Percentiles rank a stretch among this genome's conserved stretches.
Evolutionary conservation across 2,329 filamentous ascomycete genomes (phyloP).

Genomic region (Boeremia exigua): DNA sequence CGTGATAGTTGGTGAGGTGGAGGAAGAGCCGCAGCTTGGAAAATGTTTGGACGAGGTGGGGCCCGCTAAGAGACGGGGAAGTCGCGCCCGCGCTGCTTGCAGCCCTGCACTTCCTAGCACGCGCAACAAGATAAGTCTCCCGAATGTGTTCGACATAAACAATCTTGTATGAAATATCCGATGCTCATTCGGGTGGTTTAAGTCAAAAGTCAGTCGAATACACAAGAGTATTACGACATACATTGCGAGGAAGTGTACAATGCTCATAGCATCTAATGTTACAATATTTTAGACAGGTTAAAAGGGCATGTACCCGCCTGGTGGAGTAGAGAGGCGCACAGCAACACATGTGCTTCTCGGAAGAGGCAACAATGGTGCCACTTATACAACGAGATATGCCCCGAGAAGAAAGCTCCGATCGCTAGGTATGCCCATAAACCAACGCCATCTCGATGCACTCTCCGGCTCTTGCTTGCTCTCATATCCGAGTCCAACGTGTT

Average conservation of each 20-base stretch:
- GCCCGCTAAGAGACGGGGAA: conserved; percentile 16
- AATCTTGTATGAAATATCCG: too few relatives aligned
- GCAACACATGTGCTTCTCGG: conserved; percentile 1
- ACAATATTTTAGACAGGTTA: conserved; percentile 25
- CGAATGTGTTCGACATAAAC: not conserved
- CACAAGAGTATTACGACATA: not conserved
- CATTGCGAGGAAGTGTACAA: not conserved
- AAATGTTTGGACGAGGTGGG: conserved; percentile 23
- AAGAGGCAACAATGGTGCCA: conserved; percentile 11
- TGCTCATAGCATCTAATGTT: conserved; percentile 17
- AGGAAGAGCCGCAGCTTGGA: conserved; percentile 9
- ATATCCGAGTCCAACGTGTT: not conserved
- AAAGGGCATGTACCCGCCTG: conserved; percentile 14
- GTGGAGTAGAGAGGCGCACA: conserved; percentile 26
- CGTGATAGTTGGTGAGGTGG: conserved; percentile 5
- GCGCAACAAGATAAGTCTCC: not conserved
- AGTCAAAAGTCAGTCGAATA: not conserved
- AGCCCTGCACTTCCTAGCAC: not conserved
- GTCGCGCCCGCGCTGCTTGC: conserved; percentile 2
- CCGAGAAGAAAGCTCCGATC: conserved; percentile 17
- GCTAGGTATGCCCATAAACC: conserved; percentile 25
- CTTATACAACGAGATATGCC: conserved; percentile 8
- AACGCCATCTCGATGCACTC: conserved; percentile 34
- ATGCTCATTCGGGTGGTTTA: not conserved
- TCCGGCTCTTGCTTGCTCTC: not conserved